These are phyloP conservation scores for Hyaloscypha variabilis DNA, from an alignment of 495 filamentous ascomycete genomes.

Conservation along the genomic window DNA sequence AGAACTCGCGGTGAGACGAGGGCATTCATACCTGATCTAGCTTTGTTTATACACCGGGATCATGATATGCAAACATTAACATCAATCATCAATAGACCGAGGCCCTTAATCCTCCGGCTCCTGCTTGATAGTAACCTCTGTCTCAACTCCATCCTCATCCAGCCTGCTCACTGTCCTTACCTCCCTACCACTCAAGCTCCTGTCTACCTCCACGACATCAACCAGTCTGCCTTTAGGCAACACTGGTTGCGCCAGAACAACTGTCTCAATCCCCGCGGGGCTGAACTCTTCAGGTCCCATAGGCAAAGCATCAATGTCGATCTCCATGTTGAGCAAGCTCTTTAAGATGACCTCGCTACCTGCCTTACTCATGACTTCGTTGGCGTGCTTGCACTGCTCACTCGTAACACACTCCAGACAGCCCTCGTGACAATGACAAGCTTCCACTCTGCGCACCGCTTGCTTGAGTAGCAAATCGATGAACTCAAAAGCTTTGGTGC, in stretches of 20 bases:
- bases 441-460: conserved; percentile 76
- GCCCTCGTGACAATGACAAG: conserved; percentile 70
- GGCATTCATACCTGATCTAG: background rate
- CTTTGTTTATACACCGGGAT: background rate
- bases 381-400: conserved; percentile 84
- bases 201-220: conserved; percentile 44
- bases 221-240: conserved; percentile 40
- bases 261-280: conserved; percentile 76
- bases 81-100: conserved; percentile 2
- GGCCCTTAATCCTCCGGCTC: conserved; percentile 18
- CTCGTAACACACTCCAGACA: conserved; percentile 88
- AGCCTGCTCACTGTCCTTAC: conserved; percentile 19
- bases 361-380: conserved; percentile 92
- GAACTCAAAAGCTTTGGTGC: conserved; percentile 91
- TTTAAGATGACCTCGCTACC: conserved; percentile 81
- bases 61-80: conserved; percentile 1
- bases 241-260: conserved; percentile 61
- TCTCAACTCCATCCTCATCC: conserved; percentile 20
- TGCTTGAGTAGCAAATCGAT: conserved; percentile 76
- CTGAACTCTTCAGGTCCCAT: conserved; percentile 72
- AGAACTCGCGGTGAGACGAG: background rate
- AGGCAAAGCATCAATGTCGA: conserved; percentile 76
- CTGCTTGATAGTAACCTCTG: conserved; percentile 26
- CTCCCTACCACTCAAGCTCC: conserved; percentile 31
- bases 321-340: conserved; percentile 71